Base-by-base conservation (phyloP, 1,284 basidiomycete genomes). In the Cutaneotrichosporon dermatis region DNA sequence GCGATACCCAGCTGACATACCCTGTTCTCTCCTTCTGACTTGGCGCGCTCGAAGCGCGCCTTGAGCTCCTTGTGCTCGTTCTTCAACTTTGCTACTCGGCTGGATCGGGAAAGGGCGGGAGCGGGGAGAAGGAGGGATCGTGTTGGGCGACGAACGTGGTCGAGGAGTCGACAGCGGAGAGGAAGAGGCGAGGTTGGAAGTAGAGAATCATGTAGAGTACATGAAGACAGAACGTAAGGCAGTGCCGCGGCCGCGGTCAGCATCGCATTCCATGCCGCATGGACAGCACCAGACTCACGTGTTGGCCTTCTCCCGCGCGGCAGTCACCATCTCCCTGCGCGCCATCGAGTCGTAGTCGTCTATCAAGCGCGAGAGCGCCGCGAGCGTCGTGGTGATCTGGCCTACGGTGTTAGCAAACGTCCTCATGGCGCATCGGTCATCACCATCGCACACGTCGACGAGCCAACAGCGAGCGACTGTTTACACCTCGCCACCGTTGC, bases 331-430 rank as follows among this genome's bases (percentile, higher is more conserved):
- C 76, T 97, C 93, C 65, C 92, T 84, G 79, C 88, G 89, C 0
- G 90, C 90, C 90, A 97, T 92, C 10, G 89, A 88, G 71, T 96
- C 93, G 72, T 95, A 97, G 72, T 98, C 94, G 68, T 96, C 92
- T 64, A 96, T 86, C 57, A 94, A 91, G 58, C 93, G 82, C 57
- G 90, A 86, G 82, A 97, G 87, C 2, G 91, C 92, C n/a, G 90
- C 85, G 15, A 98, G 81, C 12, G 91, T 92, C 35, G 93, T 92
- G 40, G 90, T 90, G 79, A 97, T 92, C 83, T 96, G 93, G 76
- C 92, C 92, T 95, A 64, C 60, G 58, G 15, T n/a, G 52, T 57
- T 25, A 46, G 36, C 44, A 25, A 25, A 6, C 35, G 7, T 33
- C 33, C 35, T 51, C 49, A 39, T n/a, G 15, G 15, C 15, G 25